Evolutionary conservation across 2,329 filamentous ascomycete genomes (phyloP).

Genomic region (Immersiporthe knoxdaviesiana): DNA sequence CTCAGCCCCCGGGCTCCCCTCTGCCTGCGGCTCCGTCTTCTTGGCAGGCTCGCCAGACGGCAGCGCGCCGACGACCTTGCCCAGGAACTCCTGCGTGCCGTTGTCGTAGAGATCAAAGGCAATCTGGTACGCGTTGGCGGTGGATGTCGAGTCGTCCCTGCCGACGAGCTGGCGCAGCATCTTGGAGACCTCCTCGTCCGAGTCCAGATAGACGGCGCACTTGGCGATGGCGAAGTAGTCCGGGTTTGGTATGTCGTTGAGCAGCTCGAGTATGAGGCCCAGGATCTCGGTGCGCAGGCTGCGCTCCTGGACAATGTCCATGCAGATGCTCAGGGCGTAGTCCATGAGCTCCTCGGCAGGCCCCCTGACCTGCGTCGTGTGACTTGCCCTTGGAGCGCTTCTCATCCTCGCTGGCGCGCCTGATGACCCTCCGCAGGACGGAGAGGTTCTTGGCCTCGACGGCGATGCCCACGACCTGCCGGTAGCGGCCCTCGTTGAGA

Average conservation of each 20-base stretch:
- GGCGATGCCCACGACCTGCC: slow-evolving; percentile 95
- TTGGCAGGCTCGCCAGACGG: slow-evolving; percentile 58
- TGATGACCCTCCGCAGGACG: slow-evolving; percentile 82
- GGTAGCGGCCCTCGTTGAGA: slow-evolving; percentile 82
- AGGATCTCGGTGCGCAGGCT: slow-evolving; percentile 83
- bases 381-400: slow-evolving; percentile 68
- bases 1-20: slow-evolving; percentile 49
- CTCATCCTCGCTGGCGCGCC: slow-evolving; percentile 85
- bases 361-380: slow-evolving; percentile 53
- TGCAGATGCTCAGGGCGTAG: slow-evolving; percentile 92
- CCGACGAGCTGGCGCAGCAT: slow-evolving; percentile 83
- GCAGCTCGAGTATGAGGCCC: slow-evolving; percentile 88
- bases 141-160: slow-evolving; percentile 75
- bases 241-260: slow-evolving; percentile 88
- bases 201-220: slow-evolving; percentile 94
- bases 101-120: slow-evolving; percentile 99
- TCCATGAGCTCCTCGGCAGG: slow-evolving; percentile 94
- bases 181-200: slow-evolving; percentile 84
- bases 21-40: slow-evolving; percentile 48
- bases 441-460: slow-evolving; percentile 93
- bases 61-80: slow-evolving; percentile 82
- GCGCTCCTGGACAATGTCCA: slow-evolving; percentile 96
- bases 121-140: slow-evolving; percentile 92
- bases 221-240: slow-evolving; percentile 99
- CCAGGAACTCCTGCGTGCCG: slow-evolving; percentile 93